Conservation (phyloP, 108 stramenopile species). For the Cyclotella kingstonii region DNA sequence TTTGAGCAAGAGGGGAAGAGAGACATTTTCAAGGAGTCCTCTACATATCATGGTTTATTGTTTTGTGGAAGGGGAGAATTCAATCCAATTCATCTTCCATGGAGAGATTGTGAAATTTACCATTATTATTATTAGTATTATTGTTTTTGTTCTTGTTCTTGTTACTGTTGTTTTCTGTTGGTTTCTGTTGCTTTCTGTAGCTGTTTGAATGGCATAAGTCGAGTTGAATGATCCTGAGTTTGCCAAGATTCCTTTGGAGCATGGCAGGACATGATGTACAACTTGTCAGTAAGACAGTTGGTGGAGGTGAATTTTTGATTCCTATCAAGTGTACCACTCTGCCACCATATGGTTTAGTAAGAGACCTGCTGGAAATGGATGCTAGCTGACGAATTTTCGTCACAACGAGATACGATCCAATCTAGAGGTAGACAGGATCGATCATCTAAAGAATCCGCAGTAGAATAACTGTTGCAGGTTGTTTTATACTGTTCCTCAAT, state of each 20-base stretch:
- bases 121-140: too few relatives aligned
- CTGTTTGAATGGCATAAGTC: background rate
- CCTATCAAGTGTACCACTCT: conserved; percentile 28
- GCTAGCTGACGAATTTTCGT: too few relatives aligned
- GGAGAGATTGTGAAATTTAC: background rate
- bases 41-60: background rate
- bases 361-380: conserved; percentile 22
- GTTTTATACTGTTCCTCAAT: too few relatives aligned
- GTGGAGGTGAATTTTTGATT: conserved; percentile 16
- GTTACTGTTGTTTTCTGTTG: too few relatives aligned
- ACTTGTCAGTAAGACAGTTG: conserved; percentile 34
- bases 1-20: conserved; percentile 29
- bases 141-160: too few relatives aligned
- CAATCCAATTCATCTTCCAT: conserved; percentile 32
- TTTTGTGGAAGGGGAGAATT: background rate
- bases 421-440: too few relatives aligned
- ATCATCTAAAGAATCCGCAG: too few relatives aligned
- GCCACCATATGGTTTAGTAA: conserved; percentile 46
- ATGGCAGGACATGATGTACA: conserved; percentile 6
- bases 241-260: too few relatives aligned
- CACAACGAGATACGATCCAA: too few relatives aligned
- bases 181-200: background rate
- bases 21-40: conserved; percentile 24
- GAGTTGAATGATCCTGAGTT: background rate
- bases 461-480: too few relatives aligned